Evolutionary conservation across 148 eudicot species (phyloP).

Genomic region (Rhododendron simsii): DNA sequence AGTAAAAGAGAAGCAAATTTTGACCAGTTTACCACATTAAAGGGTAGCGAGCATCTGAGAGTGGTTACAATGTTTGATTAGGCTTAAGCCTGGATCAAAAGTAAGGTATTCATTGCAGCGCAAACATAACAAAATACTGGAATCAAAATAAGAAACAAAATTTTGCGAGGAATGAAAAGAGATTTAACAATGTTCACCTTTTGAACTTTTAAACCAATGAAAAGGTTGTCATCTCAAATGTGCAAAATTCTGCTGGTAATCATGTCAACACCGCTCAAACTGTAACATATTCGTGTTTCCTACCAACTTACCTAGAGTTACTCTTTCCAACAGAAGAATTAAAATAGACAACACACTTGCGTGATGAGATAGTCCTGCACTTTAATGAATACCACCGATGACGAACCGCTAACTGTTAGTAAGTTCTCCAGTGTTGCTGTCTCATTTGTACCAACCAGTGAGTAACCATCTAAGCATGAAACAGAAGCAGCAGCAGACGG

Average conservation of each 20-base stretch:
- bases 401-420: background rate
- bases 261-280: background rate
- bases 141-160: background rate
- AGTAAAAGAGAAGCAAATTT: background rate
- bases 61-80: background rate
- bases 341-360: background rate
- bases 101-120: background rate
- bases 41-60: background rate
- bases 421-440: background rate
- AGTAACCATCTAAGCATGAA: constrained; percentile 85
- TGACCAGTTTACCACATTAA: background rate
- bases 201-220: background rate
- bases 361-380: background rate
- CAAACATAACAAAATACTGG: background rate
- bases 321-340: background rate
- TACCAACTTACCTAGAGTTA: background rate
- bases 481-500: constrained; percentile 73
- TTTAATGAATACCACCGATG: background rate
- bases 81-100: background rate
- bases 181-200: background rate
- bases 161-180: background rate
- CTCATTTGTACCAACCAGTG: constrained; percentile 90
- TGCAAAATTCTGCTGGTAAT: background rate
- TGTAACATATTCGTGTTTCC: background rate
- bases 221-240: background rate